Evolutionary conservation across 495 filamentous ascomycete genomes (phyloP), one percentile per base, ranked within the genome.

Genomic region (Penicillium alfredii): DNA sequence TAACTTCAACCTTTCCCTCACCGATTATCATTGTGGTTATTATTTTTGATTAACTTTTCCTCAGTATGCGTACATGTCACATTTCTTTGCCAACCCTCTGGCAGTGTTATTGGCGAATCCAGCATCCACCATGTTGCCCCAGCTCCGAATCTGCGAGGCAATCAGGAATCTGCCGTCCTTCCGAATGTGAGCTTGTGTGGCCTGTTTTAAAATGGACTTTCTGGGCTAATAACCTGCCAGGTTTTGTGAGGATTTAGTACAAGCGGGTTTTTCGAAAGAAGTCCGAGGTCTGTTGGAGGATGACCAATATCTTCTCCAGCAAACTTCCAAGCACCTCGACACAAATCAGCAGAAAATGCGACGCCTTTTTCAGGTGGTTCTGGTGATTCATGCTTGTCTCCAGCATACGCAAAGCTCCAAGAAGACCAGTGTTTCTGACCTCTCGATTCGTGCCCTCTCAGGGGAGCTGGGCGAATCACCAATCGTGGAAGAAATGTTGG

Each of bases 31-130:
- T n/a, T n/a, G n/a, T n/a, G n/a, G n/a, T n/a, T n/a, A n/a, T n/a
- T n/a, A n/a, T n/a, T n/a, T n/a, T n/a, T n/a, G n/a, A n/a, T n/a
- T 55, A 41, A 56, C 14, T 12, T 7, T 31, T 30, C 4, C 33
- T 8, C 44, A 93, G 83, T 96, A 96, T 61, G 77, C 81, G 9
- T 90, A 92, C 47, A 96, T 98, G 90, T 87, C 82, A 18, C 87
- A 94, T 57, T 96, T 94, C 56, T 97, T 90, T 53, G 85, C 85
- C 25, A 95, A 97, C 56, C 77, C 86, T 0, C 63, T 94, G n/a
- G 83, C 84, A 27, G 61, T 87, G 11, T 64, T 94, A 22, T 66
- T 73, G 5, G 51, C 51, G 30, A 44, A 69, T 2, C 40, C 73
- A 0, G 31, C 78, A 14, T 30, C 35, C 14, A 32, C 34, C 4